Base-by-base conservation (phyloP, 2,329 filamentous ascomycete genomes). In the Colletotrichum incanum region DNA sequence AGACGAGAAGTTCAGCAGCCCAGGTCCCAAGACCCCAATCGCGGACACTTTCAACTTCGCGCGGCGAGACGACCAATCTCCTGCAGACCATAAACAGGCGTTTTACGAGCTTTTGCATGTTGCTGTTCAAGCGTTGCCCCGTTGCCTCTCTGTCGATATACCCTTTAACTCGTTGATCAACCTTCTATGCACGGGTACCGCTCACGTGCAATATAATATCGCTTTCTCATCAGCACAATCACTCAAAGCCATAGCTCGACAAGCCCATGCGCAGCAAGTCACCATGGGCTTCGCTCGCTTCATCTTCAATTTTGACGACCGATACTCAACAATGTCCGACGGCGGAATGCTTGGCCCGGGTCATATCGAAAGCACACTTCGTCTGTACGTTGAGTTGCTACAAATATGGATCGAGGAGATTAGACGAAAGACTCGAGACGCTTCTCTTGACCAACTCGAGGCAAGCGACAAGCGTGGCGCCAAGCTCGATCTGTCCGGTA, bases 341-440 rank as follows among this genome's bases (percentile, higher is more conserved):
- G 96, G 97, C 41, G 96, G 96, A 2, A 96, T 99, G 92, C 90
- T 99, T 31, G 96, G 96, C 0, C 92, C 94, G 43, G 94, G 93
- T 5, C 96, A 99, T 78, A 98, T 99, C 69, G 96, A 99, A 80
- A 98, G 92, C 76, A 99, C 96, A 0, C 83, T 99, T 26, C 92
- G 93, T 74, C 87, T 99, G 14, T 99, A 99, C 78, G 94, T 98
- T 37, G 95, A 99, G 81, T 85, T 99, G 6, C 86, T 99, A 16
- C 92, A 95, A 74, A 98, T 99, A 49, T 99, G 97, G 97, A 97
- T 98, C 63, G 95, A 98, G 74, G 96, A 98, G 79, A 97, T 99
- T 74, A 93, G 93, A 78, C 91, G 93, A 74, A 98, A 96, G 79
- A 93, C 92, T 2, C 92, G 91, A 75, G 93, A 95, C 72, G 92